A percentile compares a stretch with the other conserved stretches of the same genome.
Conservation (phyloP, 2,329 filamentous ascomycete genomes). For the Eutypella sp. region DNA sequence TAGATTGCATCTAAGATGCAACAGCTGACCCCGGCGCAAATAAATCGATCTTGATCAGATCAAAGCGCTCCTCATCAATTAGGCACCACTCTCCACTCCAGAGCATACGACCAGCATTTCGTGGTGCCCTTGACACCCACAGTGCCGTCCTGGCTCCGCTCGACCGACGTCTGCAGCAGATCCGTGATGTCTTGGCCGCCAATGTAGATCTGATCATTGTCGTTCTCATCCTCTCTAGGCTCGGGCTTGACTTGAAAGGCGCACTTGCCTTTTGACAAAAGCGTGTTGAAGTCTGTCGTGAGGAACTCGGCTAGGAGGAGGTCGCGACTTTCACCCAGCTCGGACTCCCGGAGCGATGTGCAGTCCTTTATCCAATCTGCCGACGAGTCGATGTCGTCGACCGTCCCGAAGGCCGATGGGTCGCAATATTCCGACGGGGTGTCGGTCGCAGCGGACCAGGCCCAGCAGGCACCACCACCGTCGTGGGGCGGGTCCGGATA, state of each 20-base stretch:
- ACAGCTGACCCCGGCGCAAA: too few species aligned
- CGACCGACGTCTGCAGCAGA: conserved; percentile 8
- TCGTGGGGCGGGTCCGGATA: too few species aligned
- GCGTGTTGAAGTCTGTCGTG: conserved; percentile 11
- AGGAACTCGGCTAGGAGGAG: conserved; percentile 14
- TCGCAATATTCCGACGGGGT: conserved; percentile 16
- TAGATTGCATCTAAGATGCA: too few species aligned
- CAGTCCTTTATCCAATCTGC: conserved; percentile 8
- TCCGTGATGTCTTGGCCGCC: conserved; percentile 15
- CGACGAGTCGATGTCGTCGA: conserved; percentile 2
- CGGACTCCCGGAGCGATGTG: conserved; percentile 1
- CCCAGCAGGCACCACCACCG: conserved; percentile 17
- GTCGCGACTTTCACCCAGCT: conserved; percentile 7
- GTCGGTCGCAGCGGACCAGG: conserved; percentile 10
- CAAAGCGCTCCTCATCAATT: conserved; percentile 1
- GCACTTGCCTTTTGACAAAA: conserved; percentile 7
- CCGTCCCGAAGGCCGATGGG: conserved; percentile 6
- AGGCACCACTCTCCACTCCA: conserved; percentile 16
- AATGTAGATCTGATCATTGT: conserved; percentile 14
- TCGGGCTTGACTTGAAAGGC: conserved; percentile 13
- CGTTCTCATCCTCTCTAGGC: too few species aligned
- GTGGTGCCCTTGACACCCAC: conserved; percentile 12
- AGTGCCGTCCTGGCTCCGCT: not conserved
- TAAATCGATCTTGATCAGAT: too few species aligned
- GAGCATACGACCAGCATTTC: conserved; percentile 12